Evolutionary conservation across 768 basidiomycete genomes (phyloP).

Genomic region (Suillus subaureus): DNA sequence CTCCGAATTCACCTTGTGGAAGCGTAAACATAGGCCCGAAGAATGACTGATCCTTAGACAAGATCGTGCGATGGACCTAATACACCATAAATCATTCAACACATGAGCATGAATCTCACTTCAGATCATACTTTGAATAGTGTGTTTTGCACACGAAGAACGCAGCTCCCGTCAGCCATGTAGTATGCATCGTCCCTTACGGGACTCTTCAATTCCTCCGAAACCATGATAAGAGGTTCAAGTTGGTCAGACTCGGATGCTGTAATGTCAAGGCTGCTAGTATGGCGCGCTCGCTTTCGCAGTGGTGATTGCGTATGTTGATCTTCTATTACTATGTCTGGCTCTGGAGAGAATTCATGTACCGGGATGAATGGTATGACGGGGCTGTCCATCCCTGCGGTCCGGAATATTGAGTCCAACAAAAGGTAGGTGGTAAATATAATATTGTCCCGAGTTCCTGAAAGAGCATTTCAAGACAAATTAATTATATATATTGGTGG

Average conservation of each 20-base stretch:
- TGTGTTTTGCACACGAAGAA: conserved; percentile 61
- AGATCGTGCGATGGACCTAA: conserved; percentile 60
- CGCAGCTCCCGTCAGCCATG: conserved; percentile 68
- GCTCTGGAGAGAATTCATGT: conserved; percentile 14
- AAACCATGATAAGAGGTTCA: not conserved
- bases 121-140: conserved; percentile 64
- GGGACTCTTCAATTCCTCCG: conserved; percentile 17
- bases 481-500: not conserved
- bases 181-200: conserved; percentile 59
- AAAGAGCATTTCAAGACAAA: not conserved
- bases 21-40: conserved; percentile 70
- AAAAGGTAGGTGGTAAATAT: not conserved
- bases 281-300: conserved; percentile 13
- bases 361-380: conserved; percentile 24
- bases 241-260: conserved; percentile 7
- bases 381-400: conserved; percentile 19
- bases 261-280: conserved; percentile 2
- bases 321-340: conserved; percentile 6
- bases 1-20: conserved; percentile 52
- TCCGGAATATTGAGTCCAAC: conserved; percentile 22
- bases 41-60: conserved; percentile 64
- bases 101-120: not conserved
- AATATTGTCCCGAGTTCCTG: no score
- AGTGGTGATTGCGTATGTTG: conserved; percentile 13
- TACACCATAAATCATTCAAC: conserved; percentile 11